Conservation (phyloP, 2,329 filamentous ascomycete genomes). For the Westerdykella aurantiaca region DNA sequence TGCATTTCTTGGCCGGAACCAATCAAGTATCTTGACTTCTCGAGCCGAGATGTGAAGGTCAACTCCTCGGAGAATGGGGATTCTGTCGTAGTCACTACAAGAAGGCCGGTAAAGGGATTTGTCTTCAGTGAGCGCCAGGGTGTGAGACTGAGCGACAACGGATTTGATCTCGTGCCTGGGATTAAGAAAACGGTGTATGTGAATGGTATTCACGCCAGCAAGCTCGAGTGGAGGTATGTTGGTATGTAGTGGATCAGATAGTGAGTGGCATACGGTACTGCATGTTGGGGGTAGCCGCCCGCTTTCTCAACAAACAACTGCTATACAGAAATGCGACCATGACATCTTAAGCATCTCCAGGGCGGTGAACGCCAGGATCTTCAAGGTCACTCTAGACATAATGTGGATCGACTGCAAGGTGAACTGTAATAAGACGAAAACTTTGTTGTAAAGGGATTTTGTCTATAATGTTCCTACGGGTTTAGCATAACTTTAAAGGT, state of each 20-base stretch:
- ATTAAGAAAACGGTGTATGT: constrained; percentile 13
- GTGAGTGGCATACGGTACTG: too few relatives aligned
- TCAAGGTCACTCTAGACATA: too few relatives aligned
- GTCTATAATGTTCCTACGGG: too few relatives aligned
- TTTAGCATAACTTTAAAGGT: too few relatives aligned
- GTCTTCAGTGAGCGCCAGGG: constrained; percentile 15
- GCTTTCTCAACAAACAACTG: too few relatives aligned
- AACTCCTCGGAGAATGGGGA: constrained; percentile 6
- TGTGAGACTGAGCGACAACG: constrained; percentile 21
- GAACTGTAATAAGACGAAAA: too few relatives aligned
- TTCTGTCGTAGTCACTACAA: constrained; percentile 6
- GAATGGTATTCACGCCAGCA: constrained; percentile 3
- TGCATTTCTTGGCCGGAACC: constrained; percentile 20
- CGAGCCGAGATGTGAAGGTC: constrained; percentile 9
- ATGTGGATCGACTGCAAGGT: too few relatives aligned
- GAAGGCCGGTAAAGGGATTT: constrained; percentile 19
- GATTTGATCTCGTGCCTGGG: constrained; percentile 23
- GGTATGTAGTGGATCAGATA: constrained; percentile 10
- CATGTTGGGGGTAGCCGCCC: too few relatives aligned
- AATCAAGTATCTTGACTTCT: constrained; percentile 17
- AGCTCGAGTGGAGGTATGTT: constrained; percentile 18
- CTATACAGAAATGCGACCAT: too few relatives aligned
- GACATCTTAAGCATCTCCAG: too few relatives aligned
- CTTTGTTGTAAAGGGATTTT: too few relatives aligned
- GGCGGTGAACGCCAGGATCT: too few relatives aligned